Base-by-base conservation (phyloP, 2,329 filamentous ascomycete genomes). In the Paecilomyces sp. region DNA sequence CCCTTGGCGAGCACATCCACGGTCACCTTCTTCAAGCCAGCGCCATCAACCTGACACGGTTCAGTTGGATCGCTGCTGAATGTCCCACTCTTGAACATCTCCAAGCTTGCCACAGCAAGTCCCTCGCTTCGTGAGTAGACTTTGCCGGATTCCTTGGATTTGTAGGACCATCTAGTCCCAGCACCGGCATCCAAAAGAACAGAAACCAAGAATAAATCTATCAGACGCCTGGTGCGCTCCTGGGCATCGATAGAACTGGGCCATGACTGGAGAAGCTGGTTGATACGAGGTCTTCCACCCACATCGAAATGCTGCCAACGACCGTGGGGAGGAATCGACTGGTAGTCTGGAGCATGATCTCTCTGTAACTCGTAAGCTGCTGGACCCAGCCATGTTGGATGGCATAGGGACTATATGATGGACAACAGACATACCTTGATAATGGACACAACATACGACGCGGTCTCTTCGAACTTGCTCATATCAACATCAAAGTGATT, bases 61-160 rank as follows among this genome's bases (percentile, higher is more conserved):
- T 96, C 91, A 60, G 78, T 82, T 2, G 85, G 81, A 70, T 93
- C 85, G 74, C 92, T 90, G 64, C 92, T 96, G 77, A 97, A 97
- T 34, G 91, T 71, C 34, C 94, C 94, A 13, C 85, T 81, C 77
- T 96, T 96, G 83, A 96, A 97, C 92, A 97, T 96, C 67, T 97
- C 92, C 67, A 88, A 71, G 71, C 84, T 87, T 52, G 86, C 86
- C 9, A 89, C 87, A 8, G 92, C 92, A 58, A 97, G 82, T 8
- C 92, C 92, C 74, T 97, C 94, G 62, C 92, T 96, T 56, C 94
- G 86, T 57, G 86, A 83, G 75, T 93, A 97, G 50, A 89, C 75
- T 63, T 87, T 88, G 59, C 90, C 91, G 64, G 92, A 95, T 70
- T 96, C 92, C 63, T 88, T 88, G 71, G 91, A 96, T 79, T 90